Conservation (phyloP, 2,329 filamentous ascomycete genomes). For the Aureobasidium sp. region DNA sequence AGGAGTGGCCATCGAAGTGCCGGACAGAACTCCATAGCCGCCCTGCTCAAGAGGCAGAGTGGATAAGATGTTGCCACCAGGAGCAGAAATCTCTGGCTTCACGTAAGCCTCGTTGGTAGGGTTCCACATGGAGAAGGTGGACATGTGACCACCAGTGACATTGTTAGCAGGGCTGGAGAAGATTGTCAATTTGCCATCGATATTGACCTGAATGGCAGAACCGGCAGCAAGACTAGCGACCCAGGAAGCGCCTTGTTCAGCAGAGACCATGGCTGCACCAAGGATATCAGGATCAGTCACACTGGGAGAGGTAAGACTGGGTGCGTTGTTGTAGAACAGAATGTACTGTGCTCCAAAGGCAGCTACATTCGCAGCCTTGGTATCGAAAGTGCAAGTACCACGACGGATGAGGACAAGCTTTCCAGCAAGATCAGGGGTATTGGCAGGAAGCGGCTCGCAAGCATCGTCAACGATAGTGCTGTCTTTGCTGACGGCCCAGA, state of each 20-base stretch:
- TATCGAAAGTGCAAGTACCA: slow-evolving; percentile 49
- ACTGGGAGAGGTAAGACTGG: slow-evolving; percentile 1
- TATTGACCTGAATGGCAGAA: slow-evolving; percentile 19
- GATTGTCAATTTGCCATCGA: slow-evolving; percentile 19
- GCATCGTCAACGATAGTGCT: slow-evolving; percentile 42
- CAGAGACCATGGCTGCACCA: slow-evolving; percentile 23
- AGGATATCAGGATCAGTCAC: slow-evolving; percentile 15
- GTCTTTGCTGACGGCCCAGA: slow-evolving; percentile 41
- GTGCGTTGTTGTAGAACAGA: slow-evolving; percentile 51
- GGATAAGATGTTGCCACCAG: slow-evolving; percentile 52
- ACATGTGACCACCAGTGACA: slow-evolving; percentile 44
- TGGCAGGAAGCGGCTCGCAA: slow-evolving; percentile 46
- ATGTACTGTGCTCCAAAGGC: slow-evolving; percentile 53
- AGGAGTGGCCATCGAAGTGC: slow-evolving; percentile 56
- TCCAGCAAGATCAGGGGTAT: slow-evolving; percentile 50
- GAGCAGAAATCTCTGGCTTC: slow-evolving; percentile 50
- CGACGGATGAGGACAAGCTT: slow-evolving; percentile 55
- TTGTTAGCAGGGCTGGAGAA: slow-evolving; percentile 19
- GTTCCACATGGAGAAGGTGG: slow-evolving; percentile 52
- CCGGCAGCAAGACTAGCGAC: slow-evolving; percentile 18
- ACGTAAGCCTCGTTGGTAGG: slow-evolving; percentile 53
- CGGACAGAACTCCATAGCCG: slow-evolving; percentile 46
- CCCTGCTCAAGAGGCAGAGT: slow-evolving; percentile 42
- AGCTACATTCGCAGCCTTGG: slow-evolving; percentile 48
- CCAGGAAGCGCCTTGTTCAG: slow-evolving; percentile 21